Base-by-base conservation (phyloP, 305 asterid species). In the Ilex paraguariensis region DNA sequence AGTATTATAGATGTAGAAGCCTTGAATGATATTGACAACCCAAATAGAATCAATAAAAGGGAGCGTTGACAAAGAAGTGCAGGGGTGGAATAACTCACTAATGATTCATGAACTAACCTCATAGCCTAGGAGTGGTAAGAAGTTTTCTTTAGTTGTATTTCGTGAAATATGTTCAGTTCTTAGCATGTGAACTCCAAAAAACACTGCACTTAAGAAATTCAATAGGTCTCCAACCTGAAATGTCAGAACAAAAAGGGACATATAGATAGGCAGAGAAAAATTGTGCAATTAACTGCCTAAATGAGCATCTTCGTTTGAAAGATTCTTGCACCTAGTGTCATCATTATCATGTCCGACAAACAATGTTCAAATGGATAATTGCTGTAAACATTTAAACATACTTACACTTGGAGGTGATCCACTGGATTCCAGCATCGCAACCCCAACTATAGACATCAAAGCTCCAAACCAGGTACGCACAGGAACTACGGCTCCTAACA, bases 391-490 rank as follows among this genome's bases (percentile, higher is more conserved):
- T 36, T 14, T 32, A 63, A 15, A 56, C 56, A 57, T 64, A 72
- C 89, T 73, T 74, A 85, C 96, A 39, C 92, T 81, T 44, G 92
- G 92, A 73, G 95, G 85, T 59, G 96, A 84, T 68, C 96, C 96
- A 66, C 95, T 84, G 65, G 87, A 84, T 79, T 88, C 96, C 66
- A 84, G 81, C 92, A 88, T 72, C 39, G 79, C 90, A 51, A 88
- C 88, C 16, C 95, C 96, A 55, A 75, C 28, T 6, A 88, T 58
- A 31, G 92, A 88, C 78, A 76, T 73, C 60, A 88, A 61, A 68
- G 88, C 95, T 62, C 95, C 96, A 78, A 86, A 78, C 96, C 92
- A 88, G 42, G 90, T 86, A 69, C 79, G 78, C 63, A 78, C 80
- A 60, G 96, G 96, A 67, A 88, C 59, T 6, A 51, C 57, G 46